Conservation (phyloP, 2,329 filamentous ascomycete genomes). For the Drechslerella coelobrocha region DNA sequence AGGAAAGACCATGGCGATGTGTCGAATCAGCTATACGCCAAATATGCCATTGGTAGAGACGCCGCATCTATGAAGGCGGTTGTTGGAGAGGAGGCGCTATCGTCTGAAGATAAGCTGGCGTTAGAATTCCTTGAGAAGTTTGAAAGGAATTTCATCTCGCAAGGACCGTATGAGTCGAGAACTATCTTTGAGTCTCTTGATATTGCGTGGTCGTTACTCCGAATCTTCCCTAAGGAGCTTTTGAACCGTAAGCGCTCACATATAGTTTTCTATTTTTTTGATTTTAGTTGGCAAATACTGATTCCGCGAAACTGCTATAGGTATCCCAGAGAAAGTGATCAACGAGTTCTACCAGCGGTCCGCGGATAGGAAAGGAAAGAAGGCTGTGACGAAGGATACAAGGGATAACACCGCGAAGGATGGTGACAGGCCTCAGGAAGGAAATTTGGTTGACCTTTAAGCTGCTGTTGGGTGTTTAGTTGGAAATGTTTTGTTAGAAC, state of each 20-base stretch:
- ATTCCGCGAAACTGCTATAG: too few species aligned
- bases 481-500: constrained; percentile 3
- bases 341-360: constrained; percentile 81
- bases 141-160: constrained; percentile 90
- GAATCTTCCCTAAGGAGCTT: constrained; percentile 97
- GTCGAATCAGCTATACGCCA: constrained; percentile 98
- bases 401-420: constrained; percentile 59
- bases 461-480: neutral
- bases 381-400: constrained; percentile 60
- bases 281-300: neutral
- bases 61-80: constrained; percentile 99
- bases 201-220: constrained; percentile 91
- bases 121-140: constrained; percentile 99
- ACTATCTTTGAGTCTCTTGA: constrained; percentile 93
- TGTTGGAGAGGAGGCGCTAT: constrained; percentile 96
- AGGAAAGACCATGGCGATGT: constrained; percentile 97
- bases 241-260: constrained; percentile 72
- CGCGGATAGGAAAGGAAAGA: constrained; percentile 66
- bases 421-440: constrained; percentile 61
- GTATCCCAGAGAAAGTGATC: constrained; percentile 78
- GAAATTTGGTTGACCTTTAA: constrained; percentile 66
- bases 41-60: constrained; percentile 98
- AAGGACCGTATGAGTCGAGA: constrained; percentile 90
- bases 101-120: constrained; percentile 93
- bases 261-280: neutral